phyloP scores from a whole-genome alignment of 164 flowering plant species.

The Chimonanthus praecox region DNA sequence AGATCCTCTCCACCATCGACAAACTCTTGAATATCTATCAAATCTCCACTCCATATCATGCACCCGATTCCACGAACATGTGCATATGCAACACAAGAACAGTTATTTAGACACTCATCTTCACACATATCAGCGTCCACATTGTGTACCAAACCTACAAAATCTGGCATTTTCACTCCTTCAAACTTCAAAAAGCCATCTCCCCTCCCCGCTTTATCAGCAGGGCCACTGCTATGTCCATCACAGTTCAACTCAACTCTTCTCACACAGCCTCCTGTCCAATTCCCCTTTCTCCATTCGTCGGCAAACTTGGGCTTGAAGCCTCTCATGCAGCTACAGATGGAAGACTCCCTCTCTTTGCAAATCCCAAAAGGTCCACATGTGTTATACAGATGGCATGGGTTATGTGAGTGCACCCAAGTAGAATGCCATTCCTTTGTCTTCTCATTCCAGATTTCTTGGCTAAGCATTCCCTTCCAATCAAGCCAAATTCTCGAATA shows the following conservation, averaged over 20 bases:
- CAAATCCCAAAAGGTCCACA: conserved; percentile 1
- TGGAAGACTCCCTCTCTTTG: neutral
- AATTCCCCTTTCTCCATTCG: conserved; percentile 7
- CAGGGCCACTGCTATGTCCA: neutral
- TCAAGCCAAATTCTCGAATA: neutral
- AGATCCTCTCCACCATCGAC: neutral
- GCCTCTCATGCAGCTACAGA: conserved; percentile 5
- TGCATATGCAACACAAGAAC: conserved; percentile 4
- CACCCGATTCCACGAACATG: conserved; percentile 5
- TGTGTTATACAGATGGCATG: neutral
- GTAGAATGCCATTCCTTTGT: neutral
- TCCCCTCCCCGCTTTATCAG: neutral
- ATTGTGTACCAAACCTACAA: neutral
- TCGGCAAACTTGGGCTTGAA: neutral
- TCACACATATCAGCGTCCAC: neutral
- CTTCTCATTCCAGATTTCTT: neutral
- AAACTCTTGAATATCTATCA: conserved; percentile 9
- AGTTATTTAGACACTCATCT: neutral
- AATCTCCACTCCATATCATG: conserved; percentile 6
- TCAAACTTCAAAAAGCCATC: neutral
- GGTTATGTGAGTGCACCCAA: neutral
- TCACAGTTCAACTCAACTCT: neutral
- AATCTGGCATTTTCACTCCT: neutral
- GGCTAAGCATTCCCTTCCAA: neutral
- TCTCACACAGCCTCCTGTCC: conserved; percentile 7